phyloP scores from a whole-genome alignment of 768 basidiomycete genomes.

The Sarcomyxa edulis region DNA sequence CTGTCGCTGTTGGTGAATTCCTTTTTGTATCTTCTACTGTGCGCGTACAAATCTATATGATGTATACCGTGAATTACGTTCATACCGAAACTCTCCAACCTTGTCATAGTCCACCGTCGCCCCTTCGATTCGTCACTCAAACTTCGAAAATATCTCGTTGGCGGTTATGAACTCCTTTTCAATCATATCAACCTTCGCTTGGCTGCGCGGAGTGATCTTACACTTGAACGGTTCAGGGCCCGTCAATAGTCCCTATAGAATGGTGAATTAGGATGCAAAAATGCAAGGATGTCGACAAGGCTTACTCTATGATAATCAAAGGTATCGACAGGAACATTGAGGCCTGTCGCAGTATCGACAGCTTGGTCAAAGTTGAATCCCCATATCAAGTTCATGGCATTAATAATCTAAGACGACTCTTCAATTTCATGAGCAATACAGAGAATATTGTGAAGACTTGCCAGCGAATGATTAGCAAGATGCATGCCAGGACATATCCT shows the following conservation, averaged over 20 bases:
- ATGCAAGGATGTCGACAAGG: neutral
- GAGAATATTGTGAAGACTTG: conserved; percentile 2
- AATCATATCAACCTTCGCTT: too few species aligned
- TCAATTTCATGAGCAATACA: neutral
- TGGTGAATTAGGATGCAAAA: too few species aligned
- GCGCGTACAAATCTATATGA: too few species aligned
- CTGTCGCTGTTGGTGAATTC: too few species aligned
- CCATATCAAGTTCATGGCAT: conserved; percentile 23
- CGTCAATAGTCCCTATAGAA: conserved; percentile 12
- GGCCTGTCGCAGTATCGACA: conserved; percentile 8
- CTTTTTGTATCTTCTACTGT: too few species aligned
- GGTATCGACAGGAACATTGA: conserved; percentile 11
- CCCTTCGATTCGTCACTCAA: too few species aligned
- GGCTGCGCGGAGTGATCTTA: conserved; percentile 15
- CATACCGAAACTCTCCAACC: too few species aligned
- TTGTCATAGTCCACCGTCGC: too few species aligned
- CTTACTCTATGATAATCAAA: neutral
- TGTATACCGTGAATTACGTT: too few species aligned
- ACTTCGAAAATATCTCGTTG: too few species aligned
- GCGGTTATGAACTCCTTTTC: too few species aligned
- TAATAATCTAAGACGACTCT: conserved; percentile 13
- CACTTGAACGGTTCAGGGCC: conserved; percentile 14
- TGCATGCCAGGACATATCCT: conserved; percentile 16
- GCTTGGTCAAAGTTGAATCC: conserved; percentile 19
- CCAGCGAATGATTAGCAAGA: conserved; percentile 12